Conservation (phyloP, 2,329 filamentous ascomycete genomes). For the Stachybotrys echinatus region DNA sequence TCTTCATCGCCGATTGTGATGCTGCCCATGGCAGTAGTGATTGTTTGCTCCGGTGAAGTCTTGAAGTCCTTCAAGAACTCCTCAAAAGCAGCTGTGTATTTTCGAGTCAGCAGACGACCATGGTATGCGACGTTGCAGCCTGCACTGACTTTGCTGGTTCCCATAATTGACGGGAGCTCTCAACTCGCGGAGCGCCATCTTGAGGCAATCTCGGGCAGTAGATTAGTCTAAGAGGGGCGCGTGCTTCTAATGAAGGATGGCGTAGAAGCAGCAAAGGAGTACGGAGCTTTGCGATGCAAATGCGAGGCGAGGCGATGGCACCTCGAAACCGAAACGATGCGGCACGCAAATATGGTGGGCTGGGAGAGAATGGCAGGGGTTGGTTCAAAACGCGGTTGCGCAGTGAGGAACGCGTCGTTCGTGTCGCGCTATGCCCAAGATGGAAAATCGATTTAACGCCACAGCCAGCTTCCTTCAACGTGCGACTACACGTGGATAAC, state of each 20-base stretch:
- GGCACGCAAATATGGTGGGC: conserved; percentile 26
- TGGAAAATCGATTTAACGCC: conserved; percentile 19
- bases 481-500: too few relatives aligned
- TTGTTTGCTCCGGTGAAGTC: conserved; percentile 62
- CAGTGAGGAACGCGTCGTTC: conserved; percentile 23
- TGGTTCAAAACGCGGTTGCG: neutral
- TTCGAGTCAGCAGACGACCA: neutral
- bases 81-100: conserved; percentile 66
- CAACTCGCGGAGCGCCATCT: conserved; percentile 82
- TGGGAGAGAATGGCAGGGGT: conserved; percentile 21
- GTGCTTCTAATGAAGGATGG: conserved; percentile 8
- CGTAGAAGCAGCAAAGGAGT: too few relatives aligned
- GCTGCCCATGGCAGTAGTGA: conserved; percentile 76
- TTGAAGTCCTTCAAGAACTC: conserved; percentile 88
- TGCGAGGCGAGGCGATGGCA: conserved; percentile 14
- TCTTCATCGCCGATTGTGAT: conserved; percentile 85
- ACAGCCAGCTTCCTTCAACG: conserved; percentile 12
- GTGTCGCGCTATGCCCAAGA: conserved; percentile 23
- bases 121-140: conserved; percentile 15
- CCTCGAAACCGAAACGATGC: conserved; percentile 10
- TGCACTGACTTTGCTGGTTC: conserved; percentile 68
- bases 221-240: neutral
- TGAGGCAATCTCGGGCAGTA: conserved; percentile 16
- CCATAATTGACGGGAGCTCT: conserved; percentile 80
- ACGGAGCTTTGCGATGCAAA: conserved; percentile 8